Evolutionary conservation across 768 basidiomycete genomes (phyloP), one percentile per base, ranked within the genome.

Genomic region (Russula dissimulans): DNA sequence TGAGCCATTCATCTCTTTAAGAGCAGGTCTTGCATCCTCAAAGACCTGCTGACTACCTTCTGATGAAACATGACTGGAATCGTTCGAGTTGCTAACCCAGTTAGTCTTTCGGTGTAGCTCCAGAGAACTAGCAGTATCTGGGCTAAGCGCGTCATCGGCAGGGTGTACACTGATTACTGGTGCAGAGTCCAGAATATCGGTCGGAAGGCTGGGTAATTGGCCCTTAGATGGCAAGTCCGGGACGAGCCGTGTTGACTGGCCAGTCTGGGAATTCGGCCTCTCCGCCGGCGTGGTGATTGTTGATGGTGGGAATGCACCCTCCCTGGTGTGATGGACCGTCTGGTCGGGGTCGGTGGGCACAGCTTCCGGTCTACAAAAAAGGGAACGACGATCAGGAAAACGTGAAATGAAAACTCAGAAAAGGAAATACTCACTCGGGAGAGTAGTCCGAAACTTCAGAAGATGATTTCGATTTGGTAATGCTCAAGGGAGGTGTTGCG

Each of bases 301-400:
- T 44, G 77, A 81, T 0, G 81, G 81, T 52, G 81, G 74, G 67
- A 85, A 86, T 6, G 87, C 88, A 56, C 84, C 86, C 75, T 90
- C 87, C 44, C 87, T 73, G 36, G 70, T 44, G 29, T 64, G 63
- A 17, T 48, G 44, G 3, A 57, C 45, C 9, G 46, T 15, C n/a
- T 10, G 12, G 26, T 60, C 61, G 22, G 51, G 32, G 17, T 31
- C 41, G 9, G 31, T 42, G 43, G 41, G 61, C 39, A n/a, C 51
- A 36, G n/a, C 17, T 31, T 57, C 56, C 31, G 51, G 18, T 54
- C 60, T 57, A 18, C 11, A 61, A 39, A 61, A 39, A 44, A 34
- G 55, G 39, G 8, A 41, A 54, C 36, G 43, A 38, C 49, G 50
- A 53, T 60, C 58, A 45, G 45, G 44, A 31, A 57, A 34, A 29